These are phyloP conservation scores for Collybiopsis confluens DNA, from an alignment of 768 basidiomycete genomes.

Conservation along the genomic window DNA sequence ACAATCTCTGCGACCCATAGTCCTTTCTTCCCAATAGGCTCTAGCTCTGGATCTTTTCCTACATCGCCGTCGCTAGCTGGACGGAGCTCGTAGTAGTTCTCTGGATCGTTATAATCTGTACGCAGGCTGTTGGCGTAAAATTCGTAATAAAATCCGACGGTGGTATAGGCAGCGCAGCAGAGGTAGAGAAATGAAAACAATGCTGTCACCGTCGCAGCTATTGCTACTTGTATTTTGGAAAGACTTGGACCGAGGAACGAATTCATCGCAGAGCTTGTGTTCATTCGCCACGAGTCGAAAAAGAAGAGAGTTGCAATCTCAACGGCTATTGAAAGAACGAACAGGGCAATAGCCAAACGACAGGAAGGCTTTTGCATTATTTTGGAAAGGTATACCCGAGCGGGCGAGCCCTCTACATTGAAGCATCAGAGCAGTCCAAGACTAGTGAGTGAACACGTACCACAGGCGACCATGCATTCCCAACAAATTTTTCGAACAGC, in stretches of 20 bases:
- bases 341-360: background rate
- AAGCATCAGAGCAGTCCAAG: background rate
- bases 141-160: background rate
- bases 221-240: background rate
- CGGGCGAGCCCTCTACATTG: conserved; percentile 18
- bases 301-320: background rate
- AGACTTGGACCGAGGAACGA: background rate
- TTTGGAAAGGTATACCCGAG: conserved; percentile 8
- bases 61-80: background rate
- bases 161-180: background rate
- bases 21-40: conserved; percentile 9
- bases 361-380: conserved; percentile 10
- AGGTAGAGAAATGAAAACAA: background rate
- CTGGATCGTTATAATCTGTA: conserved; percentile 19
- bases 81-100: conserved; percentile 11
- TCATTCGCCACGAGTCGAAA: background rate
- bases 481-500: conserved; percentile 14
- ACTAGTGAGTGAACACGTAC: background rate
- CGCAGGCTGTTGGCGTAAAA: conserved; percentile 7
- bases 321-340: background rate
- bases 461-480: conserved; percentile 7
- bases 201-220: background rate
- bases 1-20: conserved; percentile 22
- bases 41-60: background rate
- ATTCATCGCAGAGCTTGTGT: no score